Evolutionary conservation across 495 filamentous ascomycete species (phyloP), one percentile per base, ranked within the genome.

Genomic region (Poronia punctata): DNA sequence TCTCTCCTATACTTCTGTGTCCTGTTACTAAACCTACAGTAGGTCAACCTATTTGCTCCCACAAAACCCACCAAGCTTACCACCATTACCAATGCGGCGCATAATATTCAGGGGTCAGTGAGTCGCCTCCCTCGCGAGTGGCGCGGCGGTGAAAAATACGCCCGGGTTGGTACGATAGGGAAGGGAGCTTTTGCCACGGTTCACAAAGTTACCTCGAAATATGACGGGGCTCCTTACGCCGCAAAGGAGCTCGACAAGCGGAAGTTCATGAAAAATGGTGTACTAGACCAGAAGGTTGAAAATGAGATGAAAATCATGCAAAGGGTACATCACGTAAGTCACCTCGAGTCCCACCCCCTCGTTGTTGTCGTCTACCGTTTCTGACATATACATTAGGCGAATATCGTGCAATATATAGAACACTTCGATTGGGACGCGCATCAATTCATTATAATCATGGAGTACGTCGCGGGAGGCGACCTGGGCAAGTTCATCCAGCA

Each of bases 281-380:
- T 83, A 15, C 62, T 88, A 19, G 86, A 89, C 52, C 78, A 83
- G 49, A 90, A 88, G 56, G 80, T 97, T 2, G 83, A 93, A 48
- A 95, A 90, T 48, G 92, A 98, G 61, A 88, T 97, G 78, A 82
- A 78, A 27, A 95, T 98, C 43, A 95, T 98, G 81, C 76, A 82
- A 50, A 73, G 66, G 22, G 65, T 97, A 16, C 67, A 78, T 36
- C 92, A 98, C 66, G 86, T 90, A 65, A 75, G 83, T 65, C 22
- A 21, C 16, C 26, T 10, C 12, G 32, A 16, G 5, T 15, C 14
- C 17, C 16, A 20, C 35, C 41, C n/a, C 37, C 30, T 6, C 10
- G 24, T n/a, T 31, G 23, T 29, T 31, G 26, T 35, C 14, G 33
- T 22, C 58, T 62, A 41, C 59, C 37, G 19, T 33, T 14, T 9